phyloP scores from a whole-genome alignment of 1,284 basidiomycete genomes.

The Vanrija sp. region DNA sequence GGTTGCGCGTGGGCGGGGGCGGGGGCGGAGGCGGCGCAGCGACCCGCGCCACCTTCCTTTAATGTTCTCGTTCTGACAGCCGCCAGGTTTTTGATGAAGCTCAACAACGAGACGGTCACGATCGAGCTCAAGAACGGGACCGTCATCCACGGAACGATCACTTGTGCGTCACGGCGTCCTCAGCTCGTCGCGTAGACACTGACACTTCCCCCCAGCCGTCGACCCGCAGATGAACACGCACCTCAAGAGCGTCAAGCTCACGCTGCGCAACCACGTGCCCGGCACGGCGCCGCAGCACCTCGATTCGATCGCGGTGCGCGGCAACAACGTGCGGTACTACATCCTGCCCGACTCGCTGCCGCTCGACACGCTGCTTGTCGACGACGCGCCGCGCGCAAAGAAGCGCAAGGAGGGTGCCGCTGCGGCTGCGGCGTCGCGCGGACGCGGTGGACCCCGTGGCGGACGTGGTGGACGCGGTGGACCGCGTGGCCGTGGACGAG shows the following conservation, averaged over 20 bases:
- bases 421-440: conserved; percentile 24
- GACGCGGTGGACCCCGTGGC: conserved; percentile 31
- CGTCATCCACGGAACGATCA: conserved; percentile 93
- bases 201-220: conserved; percentile 59
- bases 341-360: conserved; percentile 94
- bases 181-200: background rate
- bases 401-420: conserved; percentile 54
- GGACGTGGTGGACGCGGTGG: conserved; percentile 34
- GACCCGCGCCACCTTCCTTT: background rate
- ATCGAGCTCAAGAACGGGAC: conserved; percentile 98
- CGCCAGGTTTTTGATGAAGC: conserved; percentile 95
- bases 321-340: conserved; percentile 81
- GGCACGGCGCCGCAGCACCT: conserved; percentile 53
- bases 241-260: conserved; percentile 95
- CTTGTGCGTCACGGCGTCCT: conserved; percentile 58
- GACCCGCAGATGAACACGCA: conserved; percentile 98
- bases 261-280: conserved; percentile 68
- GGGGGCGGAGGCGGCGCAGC: background rate
- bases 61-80: background rate
- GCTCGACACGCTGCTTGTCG: conserved; percentile 91
- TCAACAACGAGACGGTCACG: conserved; percentile 98
- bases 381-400: conserved; percentile 96
- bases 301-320: conserved; percentile 84
- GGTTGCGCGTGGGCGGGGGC: background rate
- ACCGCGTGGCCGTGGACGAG: conserved; percentile 31